Base-by-base conservation (phyloP, 352 stramenopile genomes). In the Phytopythium litorale region DNA sequence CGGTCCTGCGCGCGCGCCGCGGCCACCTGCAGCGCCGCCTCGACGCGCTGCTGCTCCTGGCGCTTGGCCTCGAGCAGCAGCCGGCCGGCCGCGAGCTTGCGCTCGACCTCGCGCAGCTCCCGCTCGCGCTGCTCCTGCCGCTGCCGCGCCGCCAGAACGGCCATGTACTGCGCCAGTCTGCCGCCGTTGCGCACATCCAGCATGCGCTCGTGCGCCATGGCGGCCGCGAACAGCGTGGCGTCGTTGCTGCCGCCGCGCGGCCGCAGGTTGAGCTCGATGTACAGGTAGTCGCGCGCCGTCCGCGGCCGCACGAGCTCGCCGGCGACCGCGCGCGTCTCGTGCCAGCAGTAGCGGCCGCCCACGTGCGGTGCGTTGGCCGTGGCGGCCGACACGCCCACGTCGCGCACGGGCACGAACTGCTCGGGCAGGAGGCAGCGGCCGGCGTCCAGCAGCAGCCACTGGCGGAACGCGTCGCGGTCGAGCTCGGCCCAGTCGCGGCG, bases 311-410 rank as follows among this genome's bases (percentile, higher is more conserved):
- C 78, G 28, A 94, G 60, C 32, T 64, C 59, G 0, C 63, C 53
- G 18, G 83, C 75, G 3, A 79, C 65, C 0, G 75, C 68, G 8
- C 19, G 42, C 15, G 58, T 63, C 60, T 71, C 70, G 52, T 94
- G 82, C 84, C 84, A 94, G 45, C 70, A 83, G 46, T 84, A 88
- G 16, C 84, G 80, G 13, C 82, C 80, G 23, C 77, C 78, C 3
- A 91, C 68, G 5, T 82, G 76, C 11, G 79, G 67, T 7, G 69
- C 64, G 46, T 93, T 93, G 0, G 75, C 61, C 21, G 86, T 76
- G 3, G 81, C 84, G 4, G 69, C 67, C 30, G 72, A 70, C 9
- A 91, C 70, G 32, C 70, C 84, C 54, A 76, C 87, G 32, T 67
- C 63, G n/a, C 83, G 77, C 1, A 76, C 66, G 0, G 70, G 64